Base-by-base conservation (phyloP, 192 early-diverging fungal species). In the Coemansia sp. region DNA sequence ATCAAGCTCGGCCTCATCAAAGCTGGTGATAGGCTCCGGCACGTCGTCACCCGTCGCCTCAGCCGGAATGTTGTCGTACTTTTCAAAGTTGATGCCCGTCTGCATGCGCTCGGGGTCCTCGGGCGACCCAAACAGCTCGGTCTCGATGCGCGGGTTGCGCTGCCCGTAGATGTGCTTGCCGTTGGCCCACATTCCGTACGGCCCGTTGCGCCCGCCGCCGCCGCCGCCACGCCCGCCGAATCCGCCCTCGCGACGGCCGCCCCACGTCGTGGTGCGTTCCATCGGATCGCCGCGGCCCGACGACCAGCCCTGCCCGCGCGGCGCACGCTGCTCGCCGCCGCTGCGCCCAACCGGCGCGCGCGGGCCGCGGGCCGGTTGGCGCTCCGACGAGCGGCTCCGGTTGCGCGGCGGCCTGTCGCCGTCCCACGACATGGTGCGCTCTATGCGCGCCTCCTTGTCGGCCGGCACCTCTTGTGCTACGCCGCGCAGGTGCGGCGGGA, bases 81-180 rank as follows among this genome's bases (percentile, higher is more conserved):
- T 95, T 57, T 93, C 91, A 85, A 98, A 98, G 84, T 98, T 97
- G 70, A 98, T 98, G 50, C 95, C 95, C 48, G 90, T 90, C 58
- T 84, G 81, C 74, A 85, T 85, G 49, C 84, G 82, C 49, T 86
- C 83, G 70, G 82, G 79, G 54, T 90, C 88, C 32, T 95, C 87
- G 30, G 79, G 53, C 40, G 67, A 53, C 23, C 85, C 85, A 59
- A 82, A 95, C 25, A 98, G 81, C 62, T 91, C 87, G 15, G 65
- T 46, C 73, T 97, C 95, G 23, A 89, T 57, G 42, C 87, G 83
- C 53, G 83, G 81, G 79, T 93, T 89, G 54, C 83, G 81, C 62
- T 83, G 74, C 19, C 86, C 86, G 45, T 90, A 80, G 58, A 89
- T 82, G 59, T 90, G 88, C 70, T 83, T 85, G 67, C 88, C 91